Conservation (phyloP, 257 asterid species). For the Forsythia suspensa region DNA sequence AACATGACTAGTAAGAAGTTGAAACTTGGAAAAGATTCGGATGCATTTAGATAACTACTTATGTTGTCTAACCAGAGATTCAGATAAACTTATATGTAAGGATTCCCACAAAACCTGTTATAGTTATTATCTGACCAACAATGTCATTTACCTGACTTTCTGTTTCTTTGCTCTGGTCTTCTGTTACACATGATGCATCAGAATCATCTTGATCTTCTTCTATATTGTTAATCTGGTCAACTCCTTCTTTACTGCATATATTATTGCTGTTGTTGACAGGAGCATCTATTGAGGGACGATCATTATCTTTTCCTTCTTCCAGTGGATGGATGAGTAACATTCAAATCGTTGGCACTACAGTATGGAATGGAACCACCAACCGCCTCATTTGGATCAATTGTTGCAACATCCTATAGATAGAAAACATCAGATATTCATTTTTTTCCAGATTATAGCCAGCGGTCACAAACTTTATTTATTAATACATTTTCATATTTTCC, state of each 20-base stretch:
- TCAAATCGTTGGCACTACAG: neutral
- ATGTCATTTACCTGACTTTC: conserved; percentile 12
- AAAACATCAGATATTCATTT: neutral
- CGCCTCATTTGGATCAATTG: conserved; percentile 20
- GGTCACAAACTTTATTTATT: too few species aligned
- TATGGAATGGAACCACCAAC: neutral
- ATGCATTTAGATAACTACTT: neutral
- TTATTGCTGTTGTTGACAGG: conserved; percentile 9
- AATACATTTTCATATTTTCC: neutral
- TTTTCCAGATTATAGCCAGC: too few species aligned
- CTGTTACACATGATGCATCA: conserved; percentile 11
- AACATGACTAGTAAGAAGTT: neutral
- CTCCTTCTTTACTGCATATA: neutral
- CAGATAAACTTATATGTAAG: neutral
- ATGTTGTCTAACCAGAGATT: neutral
- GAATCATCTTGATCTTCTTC: conserved; percentile 7
- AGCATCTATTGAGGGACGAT: neutral
- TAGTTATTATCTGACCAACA: neutral
- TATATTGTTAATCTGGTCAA: neutral
- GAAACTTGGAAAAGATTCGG: neutral
- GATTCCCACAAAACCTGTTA: neutral
- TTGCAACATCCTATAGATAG: conserved; percentile 30
- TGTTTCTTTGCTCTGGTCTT: conserved; percentile 12
- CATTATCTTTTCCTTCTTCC: neutral
- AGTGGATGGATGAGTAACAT: neutral